Base-by-base conservation (phyloP, 1,284 basidiomycete species). In the Psilocybe mexicana region DNA sequence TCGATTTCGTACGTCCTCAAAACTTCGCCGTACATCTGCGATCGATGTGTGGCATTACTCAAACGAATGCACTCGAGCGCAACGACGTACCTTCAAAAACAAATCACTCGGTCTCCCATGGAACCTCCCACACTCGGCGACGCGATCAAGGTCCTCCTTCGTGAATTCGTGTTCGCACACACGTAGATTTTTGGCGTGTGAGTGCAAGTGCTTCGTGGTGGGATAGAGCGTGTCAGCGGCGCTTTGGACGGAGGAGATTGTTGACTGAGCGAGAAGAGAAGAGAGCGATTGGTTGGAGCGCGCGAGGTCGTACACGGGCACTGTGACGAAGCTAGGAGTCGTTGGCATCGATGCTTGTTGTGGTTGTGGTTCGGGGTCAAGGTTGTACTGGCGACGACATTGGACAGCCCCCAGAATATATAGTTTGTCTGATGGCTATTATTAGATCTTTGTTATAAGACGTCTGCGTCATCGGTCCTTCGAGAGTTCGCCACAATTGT, bases 21-120 rank as follows among this genome's bases (percentile, higher is more conserved):
- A 18, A 49, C 57, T 36, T 58, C 57, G 18, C 57, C 57, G 28
- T 58, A 58, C 12, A 58, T 54, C 57, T 58, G 24, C 24, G 30
- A 33, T 33, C 30, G 8, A 33, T 33, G 30, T 33, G 2, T 1
- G 4, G 11, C 35, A 12, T 6, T 7, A 52, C 0, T 11, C 53
- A 58, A 33, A 38, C 8, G 30, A 33, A 33, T 8, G 30, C 30
- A 33, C 30, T 33, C 30, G 5, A 4, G 30, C 30, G 8, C 30
- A 6, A 6, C 30, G 4, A 4, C 8, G 8, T 33, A 8, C 30
- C 4, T 6, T 33, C 30, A 4, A 33, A 33, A 33, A 6, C 30
- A 4, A 6, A 4, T 8, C 8, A 4, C 30, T 33, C 8, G 5
- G 8, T 8, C 30, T 33, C 30, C 30, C 8, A 8, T 8, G 30